A percentile compares a stretch with the other conserved stretches of the same genome.
phyloP scores from a whole-genome alignment of 108 stramenopile genomes.

The Cyclotella cryptica region DNA sequence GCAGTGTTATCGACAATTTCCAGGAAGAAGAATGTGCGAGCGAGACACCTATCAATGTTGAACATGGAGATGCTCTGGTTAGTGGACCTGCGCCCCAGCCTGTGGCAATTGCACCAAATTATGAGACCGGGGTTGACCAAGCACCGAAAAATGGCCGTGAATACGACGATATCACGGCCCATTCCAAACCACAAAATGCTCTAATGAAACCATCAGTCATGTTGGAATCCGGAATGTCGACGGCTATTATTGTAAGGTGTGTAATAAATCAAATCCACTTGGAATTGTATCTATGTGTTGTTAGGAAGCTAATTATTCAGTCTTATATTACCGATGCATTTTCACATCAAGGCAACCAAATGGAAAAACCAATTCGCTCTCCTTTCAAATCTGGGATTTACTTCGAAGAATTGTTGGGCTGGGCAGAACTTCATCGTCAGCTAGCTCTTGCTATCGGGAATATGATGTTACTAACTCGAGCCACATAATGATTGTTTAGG shows the following conservation, averaged over 20 bases:
- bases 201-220: slow-evolving; percentile 33
- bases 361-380: slow-evolving; percentile 14
- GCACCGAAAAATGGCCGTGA: neutral
- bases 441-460: slow-evolving; percentile 1
- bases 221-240: slow-evolving; percentile 42
- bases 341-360: slow-evolving; percentile 13
- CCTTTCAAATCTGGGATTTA: slow-evolving; percentile 51
- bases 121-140: neutral
- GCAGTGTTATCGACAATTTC: neutral
- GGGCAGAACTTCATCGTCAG: slow-evolving; percentile 13
- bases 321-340: neutral
- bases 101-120: neutral
- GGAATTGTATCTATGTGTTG: neutral
- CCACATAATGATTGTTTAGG: slow-evolving; percentile 56
- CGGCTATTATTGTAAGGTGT: slow-evolving; percentile 44
- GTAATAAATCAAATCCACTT: neutral
- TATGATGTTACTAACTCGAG: slow-evolving; percentile 23
- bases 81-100: neutral
- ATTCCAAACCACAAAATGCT: neutral
- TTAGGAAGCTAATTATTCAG: neutral
- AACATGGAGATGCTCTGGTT: neutral
- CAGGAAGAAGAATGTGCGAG: neutral
- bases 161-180: neutral
- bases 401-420: slow-evolving; percentile 46
- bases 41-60: neutral